Conservation (phyloP, 2,329 filamentous ascomycete genomes). For the Pseudogymnoascus sp. region DNA sequence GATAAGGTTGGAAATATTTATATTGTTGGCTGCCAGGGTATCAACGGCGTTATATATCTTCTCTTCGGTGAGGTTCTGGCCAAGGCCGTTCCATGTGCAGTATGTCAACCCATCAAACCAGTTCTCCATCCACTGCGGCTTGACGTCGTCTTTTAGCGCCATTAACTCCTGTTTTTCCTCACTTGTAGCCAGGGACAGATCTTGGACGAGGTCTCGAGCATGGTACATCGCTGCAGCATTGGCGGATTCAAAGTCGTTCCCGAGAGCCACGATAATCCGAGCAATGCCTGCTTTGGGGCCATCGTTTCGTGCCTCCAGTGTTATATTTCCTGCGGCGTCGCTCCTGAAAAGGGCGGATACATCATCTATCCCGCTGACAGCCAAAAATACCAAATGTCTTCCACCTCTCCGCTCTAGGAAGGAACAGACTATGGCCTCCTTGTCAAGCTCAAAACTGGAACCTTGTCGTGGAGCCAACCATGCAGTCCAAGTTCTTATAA, state of each 20-base stretch:
- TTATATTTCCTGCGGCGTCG: conserved; percentile 56
- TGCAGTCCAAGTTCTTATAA: conserved; percentile 71
- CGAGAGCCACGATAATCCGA: conserved; percentile 63
- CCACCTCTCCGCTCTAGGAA: conserved; percentile 65
- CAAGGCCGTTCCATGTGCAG: conserved; percentile 95
- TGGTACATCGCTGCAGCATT: conserved; percentile 82
- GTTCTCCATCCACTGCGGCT: conserved; percentile 66
- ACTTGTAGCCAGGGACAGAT: conserved; percentile 37
- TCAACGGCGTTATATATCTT: conserved; percentile 73
- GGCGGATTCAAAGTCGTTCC: conserved; percentile 66
- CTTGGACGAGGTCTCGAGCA: conserved; percentile 59
- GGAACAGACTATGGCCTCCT: conserved; percentile 70
- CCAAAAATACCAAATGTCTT: conserved; percentile 69
- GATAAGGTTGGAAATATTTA: conserved; percentile 78
- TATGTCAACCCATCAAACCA: conserved; percentile 94
- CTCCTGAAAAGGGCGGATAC: conserved; percentile 64
- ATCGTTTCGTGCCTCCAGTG: conserved; percentile 68
- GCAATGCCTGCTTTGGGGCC: conserved; percentile 47
- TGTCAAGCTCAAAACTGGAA: conserved; percentile 58
- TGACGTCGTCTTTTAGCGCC: conserved; percentile 42
- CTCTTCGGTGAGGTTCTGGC: conserved; percentile 72
- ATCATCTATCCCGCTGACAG: conserved; percentile 66
- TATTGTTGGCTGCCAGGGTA: conserved; percentile 60
- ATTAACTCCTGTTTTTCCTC: conserved; percentile 42
- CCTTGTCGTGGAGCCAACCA: conserved; percentile 91